Evolutionary conservation across 2,329 filamentous ascomycete species (phyloP).

Genomic region (Rhytidhysteron rufulum): DNA sequence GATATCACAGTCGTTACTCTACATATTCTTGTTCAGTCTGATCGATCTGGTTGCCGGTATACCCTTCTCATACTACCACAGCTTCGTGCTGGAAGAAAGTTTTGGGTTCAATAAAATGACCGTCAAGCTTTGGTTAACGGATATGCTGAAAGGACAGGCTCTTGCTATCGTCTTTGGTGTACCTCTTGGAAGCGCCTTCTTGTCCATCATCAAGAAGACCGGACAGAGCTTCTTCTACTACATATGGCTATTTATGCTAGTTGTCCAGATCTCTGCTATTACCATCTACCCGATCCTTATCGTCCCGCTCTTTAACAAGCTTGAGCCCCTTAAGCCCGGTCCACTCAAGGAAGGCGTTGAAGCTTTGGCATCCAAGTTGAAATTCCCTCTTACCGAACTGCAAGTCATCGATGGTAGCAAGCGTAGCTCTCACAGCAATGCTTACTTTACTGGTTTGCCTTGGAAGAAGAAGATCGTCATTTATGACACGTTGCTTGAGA

Average conservation of each 20-base stretch:
- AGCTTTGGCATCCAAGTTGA: conserved; percentile 72
- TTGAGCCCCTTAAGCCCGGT: conserved; percentile 85
- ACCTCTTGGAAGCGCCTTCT: conserved; percentile 86
- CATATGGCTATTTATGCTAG: conserved; percentile 88
- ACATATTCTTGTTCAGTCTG: conserved; percentile 82
- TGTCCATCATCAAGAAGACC: conserved; percentile 91
- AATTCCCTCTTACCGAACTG: conserved; percentile 88
- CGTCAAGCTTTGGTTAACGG: conserved; percentile 77
- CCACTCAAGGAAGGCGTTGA: conserved; percentile 86
- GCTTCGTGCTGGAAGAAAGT: conserved; percentile 92
- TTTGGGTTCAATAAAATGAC: conserved; percentile 99
- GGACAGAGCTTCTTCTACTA: conserved; percentile 97
- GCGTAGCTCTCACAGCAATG: conserved; percentile 82
- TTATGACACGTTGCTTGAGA: conserved; percentile 95
- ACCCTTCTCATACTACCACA: conserved; percentile 83
- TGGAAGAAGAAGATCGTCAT: conserved; percentile 99
- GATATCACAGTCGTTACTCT: conserved; percentile 89
- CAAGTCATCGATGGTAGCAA: conserved; percentile 94
- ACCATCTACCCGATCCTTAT: conserved; percentile 95
- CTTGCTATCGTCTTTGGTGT: conserved; percentile 76
- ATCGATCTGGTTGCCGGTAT: conserved; percentile 76
- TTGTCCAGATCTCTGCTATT: conserved; percentile 88
- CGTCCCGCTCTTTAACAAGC: conserved; percentile 95
- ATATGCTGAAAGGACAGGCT: conserved; percentile 87
- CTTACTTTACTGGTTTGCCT: conserved; percentile 93